Conservation (phyloP, 23 red algal genomes). For the Gracilaria domingensis region DNA sequence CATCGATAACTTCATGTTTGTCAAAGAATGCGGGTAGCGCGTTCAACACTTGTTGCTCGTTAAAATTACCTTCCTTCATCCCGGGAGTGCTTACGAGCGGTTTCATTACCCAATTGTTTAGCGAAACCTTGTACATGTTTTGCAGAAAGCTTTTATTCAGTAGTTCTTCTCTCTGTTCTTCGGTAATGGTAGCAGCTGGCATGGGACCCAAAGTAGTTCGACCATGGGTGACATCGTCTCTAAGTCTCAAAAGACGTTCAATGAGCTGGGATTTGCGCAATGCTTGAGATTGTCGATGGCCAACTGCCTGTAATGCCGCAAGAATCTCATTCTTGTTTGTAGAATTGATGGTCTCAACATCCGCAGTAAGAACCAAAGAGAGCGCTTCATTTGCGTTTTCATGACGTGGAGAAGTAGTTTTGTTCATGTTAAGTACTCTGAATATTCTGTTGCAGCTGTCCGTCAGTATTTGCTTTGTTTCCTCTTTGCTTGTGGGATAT, state of each 20-base stretch:
- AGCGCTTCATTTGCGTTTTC: too few species aligned
- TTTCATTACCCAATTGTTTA: slow-evolving; percentile 31
- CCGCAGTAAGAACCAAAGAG: too few species aligned
- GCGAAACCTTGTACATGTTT: neutral
- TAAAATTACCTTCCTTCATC: neutral
- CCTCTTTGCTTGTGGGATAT: neutral
- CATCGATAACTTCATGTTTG: neutral
- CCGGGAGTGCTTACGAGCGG: neutral
- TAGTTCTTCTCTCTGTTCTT: neutral
- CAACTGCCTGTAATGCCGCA: neutral
- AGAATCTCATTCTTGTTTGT: neutral
- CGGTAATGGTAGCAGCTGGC: neutral
- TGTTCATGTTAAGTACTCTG: too few species aligned
- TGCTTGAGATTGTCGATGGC: slow-evolving; percentile 6
- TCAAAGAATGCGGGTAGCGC: neutral
- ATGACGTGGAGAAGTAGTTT: too few species aligned
- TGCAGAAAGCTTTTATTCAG: neutral
- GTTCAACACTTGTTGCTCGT: neutral
- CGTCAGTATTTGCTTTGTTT: neutral
- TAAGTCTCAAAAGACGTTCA: neutral
- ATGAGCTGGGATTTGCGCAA: slow-evolving; percentile 3
- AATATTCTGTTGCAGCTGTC: too few species aligned
- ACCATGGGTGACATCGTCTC: neutral
- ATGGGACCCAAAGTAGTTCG: neutral
- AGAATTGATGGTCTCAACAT: too few species aligned